Base-by-base conservation (phyloP, 352 stramenopile species). In the Globisporangium paroecandrum region DNA sequence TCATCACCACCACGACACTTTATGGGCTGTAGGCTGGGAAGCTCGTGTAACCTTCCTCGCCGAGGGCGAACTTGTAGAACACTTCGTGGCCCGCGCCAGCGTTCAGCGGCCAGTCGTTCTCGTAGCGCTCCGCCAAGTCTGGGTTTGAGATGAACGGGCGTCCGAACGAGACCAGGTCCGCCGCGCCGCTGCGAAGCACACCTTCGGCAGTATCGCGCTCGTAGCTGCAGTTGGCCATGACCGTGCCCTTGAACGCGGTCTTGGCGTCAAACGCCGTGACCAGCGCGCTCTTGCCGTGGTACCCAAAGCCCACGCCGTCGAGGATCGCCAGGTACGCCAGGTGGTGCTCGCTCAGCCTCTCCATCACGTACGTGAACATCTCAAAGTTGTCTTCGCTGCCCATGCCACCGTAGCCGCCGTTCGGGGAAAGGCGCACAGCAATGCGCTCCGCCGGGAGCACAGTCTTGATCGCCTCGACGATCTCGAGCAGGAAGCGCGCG, bases 401-500 rank as follows among this genome's bases (percentile, higher is more conserved):
- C 47, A 69, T 65, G 51, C 66, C 67, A 4, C 58, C 64, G 57
- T 34, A 75, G 20, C 18, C 32, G 22, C 49, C 54, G 34, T 71
- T 71, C 5, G 66, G 66, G 13, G 66, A 69, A 9, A 69, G 34
- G 4, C 55, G 66, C 29, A 71, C 61, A 15, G 27, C 66, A 15
- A 71, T 64, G 62, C 51, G 61, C 22, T 69, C 61, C 3, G 49
- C 22, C 1, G 59, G 59, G 20, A 69, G 22, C 15, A 55, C 66
- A 18, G 36, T 53, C 59, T 65, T 49, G 15, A 83, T 25, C 2
- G 69, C 69, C 70, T 85, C 67, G 70, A 92, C 18, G 66, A 84
- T 64, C 69, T 89, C 75, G 7, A 72, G 65, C 46, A 91, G 68
- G 20, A 94, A 73, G 22, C 74, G 70, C 34, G 69, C 65, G 12